Percentiles rank a stretch among this genome's conserved stretches.
Evolutionary conservation across 2,329 filamentous ascomycete genomes (phyloP).

Genomic region (Onygenales sp.): DNA sequence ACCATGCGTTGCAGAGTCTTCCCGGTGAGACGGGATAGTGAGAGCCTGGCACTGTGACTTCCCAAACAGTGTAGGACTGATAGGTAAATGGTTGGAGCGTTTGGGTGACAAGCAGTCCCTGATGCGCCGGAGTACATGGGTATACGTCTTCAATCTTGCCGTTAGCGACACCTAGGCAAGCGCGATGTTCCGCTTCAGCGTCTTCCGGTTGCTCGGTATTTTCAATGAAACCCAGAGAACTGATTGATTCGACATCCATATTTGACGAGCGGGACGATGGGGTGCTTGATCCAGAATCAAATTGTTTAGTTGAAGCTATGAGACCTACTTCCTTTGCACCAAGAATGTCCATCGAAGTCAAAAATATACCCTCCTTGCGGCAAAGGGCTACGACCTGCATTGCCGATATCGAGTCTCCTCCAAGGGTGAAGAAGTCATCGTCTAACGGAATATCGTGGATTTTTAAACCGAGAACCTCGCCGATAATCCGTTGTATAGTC

Average conservation of each 20-base stretch:
- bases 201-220: background rate
- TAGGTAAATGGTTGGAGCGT: background rate
- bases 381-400: conserved; percentile 5
- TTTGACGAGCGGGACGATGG: background rate
- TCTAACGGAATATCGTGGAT: background rate
- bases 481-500: background rate
- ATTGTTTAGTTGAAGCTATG: background rate
- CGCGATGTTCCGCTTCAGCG: background rate
- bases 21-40: background rate
- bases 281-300: background rate
- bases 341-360: conserved; percentile 7
- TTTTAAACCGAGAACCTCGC: background rate
- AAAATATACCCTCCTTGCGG: conserved; percentile 1
- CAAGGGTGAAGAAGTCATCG: conserved; percentile 3
- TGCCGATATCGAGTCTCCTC: conserved; percentile 3
- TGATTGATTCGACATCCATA: background rate
- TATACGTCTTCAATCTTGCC: conserved; percentile 5
- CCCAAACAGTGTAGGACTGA: conserved; percentile 8
- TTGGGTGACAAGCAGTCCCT: conserved; percentile 4
- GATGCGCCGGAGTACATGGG: conserved; percentile 6
- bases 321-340: conserved; percentile 4
- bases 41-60: conserved; percentile 1
- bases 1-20: background rate
- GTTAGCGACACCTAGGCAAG: background rate
- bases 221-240: background rate